phyloP scores from a whole-genome alignment of 345 rosid genomes.

The Pseudoturritis turrita region DNA sequence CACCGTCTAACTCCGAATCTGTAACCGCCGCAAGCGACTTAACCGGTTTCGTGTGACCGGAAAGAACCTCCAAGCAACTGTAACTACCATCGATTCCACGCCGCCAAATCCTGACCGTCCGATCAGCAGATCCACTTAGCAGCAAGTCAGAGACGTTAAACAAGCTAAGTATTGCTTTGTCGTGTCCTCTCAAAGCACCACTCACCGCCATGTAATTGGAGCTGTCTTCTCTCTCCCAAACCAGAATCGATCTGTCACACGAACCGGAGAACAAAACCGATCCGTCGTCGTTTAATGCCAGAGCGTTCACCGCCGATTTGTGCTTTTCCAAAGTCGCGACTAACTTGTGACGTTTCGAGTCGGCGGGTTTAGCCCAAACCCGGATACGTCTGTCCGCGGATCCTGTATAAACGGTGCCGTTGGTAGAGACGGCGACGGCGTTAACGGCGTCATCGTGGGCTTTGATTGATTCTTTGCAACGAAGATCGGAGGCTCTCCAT shows the following conservation, averaged over 20 bases:
- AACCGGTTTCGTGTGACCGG: slow-evolving; percentile 73
- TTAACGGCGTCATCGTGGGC: slow-evolving; percentile 89
- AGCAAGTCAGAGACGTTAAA: slow-evolving; percentile 51
- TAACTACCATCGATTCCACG: slow-evolving; percentile 51
- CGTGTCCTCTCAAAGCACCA: slow-evolving; percentile 88
- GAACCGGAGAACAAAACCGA: slow-evolving; percentile 84
- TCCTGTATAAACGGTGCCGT: slow-evolving; percentile 79
- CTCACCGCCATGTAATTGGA: slow-evolving; percentile 64
- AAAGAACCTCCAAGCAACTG: slow-evolving; percentile 59
- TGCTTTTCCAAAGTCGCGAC: slow-evolving; percentile 77
- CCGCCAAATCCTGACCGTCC: slow-evolving; percentile 80
- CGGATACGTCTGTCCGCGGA: slow-evolving; percentile 82
- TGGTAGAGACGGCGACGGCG: slow-evolving; percentile 60
- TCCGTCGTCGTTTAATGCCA: slow-evolving; percentile 69
- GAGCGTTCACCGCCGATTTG: slow-evolving; percentile 81
- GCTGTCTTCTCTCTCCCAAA: slow-evolving; percentile 88
- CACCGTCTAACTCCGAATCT: slow-evolving; percentile 37
- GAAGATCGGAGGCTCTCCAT: slow-evolving; percentile 66
- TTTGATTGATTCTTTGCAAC: slow-evolving; percentile 65
- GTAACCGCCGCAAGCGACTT: slow-evolving; percentile 62
- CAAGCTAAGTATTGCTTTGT: slow-evolving; percentile 63
- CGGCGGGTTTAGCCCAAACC: slow-evolving; percentile 58
- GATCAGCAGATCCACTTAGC: slow-evolving; percentile 89
- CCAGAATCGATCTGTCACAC: slow-evolving; percentile 89
- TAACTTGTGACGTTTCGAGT: slow-evolving; percentile 47